Conservation (phyloP, 2,329 filamentous ascomycete genomes). For the Ophiostoma populinum region DNA sequence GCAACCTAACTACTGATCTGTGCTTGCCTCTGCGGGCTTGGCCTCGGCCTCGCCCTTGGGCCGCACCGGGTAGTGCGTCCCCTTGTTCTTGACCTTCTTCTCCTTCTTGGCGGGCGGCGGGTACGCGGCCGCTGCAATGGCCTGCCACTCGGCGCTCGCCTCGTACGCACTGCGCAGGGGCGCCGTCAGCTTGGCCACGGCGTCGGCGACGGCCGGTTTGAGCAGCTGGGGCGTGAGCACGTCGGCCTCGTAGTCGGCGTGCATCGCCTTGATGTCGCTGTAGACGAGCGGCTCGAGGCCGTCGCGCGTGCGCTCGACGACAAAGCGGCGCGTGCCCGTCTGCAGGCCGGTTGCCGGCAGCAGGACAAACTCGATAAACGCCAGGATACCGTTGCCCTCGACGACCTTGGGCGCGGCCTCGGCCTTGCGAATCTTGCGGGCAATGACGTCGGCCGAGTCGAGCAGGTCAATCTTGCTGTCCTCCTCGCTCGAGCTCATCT, state of each 20-base stretch:
- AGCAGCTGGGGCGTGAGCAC: slow-evolving; percentile 71
- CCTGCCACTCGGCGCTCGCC: slow-evolving; percentile 62
- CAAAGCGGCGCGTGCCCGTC: slow-evolving; percentile 40
- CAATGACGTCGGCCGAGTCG: slow-evolving; percentile 55
- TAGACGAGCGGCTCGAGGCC: slow-evolving; percentile 60
- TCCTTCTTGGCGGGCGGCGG: slow-evolving; percentile 50
- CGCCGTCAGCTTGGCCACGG: slow-evolving; percentile 53
- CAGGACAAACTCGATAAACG: slow-evolving; percentile 75
- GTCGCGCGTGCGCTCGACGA: slow-evolving; percentile 48
- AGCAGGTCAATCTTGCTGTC: slow-evolving; percentile 91
- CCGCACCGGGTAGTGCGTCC: slow-evolving; percentile 12
- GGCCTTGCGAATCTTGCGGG: slow-evolving; percentile 76
- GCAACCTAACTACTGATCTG: too few relatives aligned
- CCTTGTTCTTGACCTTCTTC: slow-evolving; percentile 17
- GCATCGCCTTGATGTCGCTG: slow-evolving; percentile 54
- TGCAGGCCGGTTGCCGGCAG: slow-evolving; percentile 57
- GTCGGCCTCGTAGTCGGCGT: slow-evolving; percentile 66
- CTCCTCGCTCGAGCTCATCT: slow-evolving; percentile 66
- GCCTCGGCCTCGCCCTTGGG: slow-evolving; percentile 6
- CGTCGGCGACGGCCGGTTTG: slow-evolving; percentile 66
- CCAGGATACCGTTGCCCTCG: slow-evolving; percentile 73
- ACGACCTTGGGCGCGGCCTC: slow-evolving; percentile 57
- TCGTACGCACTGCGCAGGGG: slow-evolving; percentile 65
- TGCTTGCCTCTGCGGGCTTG: slow-evolving; percentile 2
- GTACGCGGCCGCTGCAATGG: slow-evolving; percentile 62